phyloP scores from a whole-genome alignment of 805 yeast genomes.

The Nadsonia fulvescens region DNA sequence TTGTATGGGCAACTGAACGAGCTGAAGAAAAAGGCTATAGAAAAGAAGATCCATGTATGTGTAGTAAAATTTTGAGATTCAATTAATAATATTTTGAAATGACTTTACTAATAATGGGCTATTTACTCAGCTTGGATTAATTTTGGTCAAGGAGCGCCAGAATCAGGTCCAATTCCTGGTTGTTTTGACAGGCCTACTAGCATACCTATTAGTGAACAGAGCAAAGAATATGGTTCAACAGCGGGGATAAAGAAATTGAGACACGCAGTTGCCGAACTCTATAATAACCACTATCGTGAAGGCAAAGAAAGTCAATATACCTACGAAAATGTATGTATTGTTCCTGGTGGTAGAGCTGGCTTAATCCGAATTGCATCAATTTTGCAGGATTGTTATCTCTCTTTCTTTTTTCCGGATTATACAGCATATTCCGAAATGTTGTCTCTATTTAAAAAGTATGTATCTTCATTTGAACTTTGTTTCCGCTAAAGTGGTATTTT shows the following conservation, averaged over 20 bases:
- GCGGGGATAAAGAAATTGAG: slow-evolving; percentile 37
- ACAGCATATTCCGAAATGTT: slow-evolving; percentile 52
- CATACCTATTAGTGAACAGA: slow-evolving; percentile 28
- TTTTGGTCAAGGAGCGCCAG: slow-evolving; percentile 50
- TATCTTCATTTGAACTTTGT: too few relatives aligned
- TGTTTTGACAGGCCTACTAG: slow-evolving; percentile 35
- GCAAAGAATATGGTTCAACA: slow-evolving; percentile 42
- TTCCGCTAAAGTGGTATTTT: neutral
- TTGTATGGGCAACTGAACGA: slow-evolving; percentile 45
- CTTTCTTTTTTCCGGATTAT: slow-evolving; percentile 44
- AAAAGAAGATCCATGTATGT: slow-evolving; percentile 16
- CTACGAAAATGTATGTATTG: slow-evolving; percentile 39
- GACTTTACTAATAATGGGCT: neutral
- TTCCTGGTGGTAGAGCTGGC: slow-evolving; percentile 50
- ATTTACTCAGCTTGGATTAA: slow-evolving; percentile 29
- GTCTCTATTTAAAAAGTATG: slow-evolving; percentile 34
- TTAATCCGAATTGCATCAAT: slow-evolving; percentile 44
- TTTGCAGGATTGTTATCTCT: slow-evolving; percentile 37
- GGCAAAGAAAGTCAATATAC: slow-evolving; percentile 35
- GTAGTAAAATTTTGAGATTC: too few relatives aligned
- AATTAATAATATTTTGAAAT: too few relatives aligned
- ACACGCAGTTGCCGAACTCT: slow-evolving; percentile 38
- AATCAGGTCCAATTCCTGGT: slow-evolving; percentile 42
- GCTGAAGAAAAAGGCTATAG: slow-evolving; percentile 38
- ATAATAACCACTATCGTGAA: slow-evolving; percentile 35